phyloP scores from a whole-genome alignment of 208 protist species.

The Balamuthia mandrillaris region DNA sequence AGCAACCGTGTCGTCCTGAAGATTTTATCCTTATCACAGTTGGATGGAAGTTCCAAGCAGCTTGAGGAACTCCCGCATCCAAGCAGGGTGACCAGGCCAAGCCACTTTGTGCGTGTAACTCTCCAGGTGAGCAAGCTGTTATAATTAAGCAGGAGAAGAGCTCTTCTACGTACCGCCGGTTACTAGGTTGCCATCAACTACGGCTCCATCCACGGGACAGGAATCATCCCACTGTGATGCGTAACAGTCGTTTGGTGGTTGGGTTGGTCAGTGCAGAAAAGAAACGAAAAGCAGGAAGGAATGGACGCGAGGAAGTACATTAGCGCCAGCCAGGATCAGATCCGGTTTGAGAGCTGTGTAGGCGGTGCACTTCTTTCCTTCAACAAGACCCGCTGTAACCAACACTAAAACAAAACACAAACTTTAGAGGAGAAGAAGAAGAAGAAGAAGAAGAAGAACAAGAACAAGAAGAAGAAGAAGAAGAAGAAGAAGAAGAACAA shows the following conservation, averaged over 20 bases:
- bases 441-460: not conserved
- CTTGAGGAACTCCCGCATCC: slow-evolving; percentile 45
- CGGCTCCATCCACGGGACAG: slow-evolving; percentile 40
- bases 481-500: not conserved
- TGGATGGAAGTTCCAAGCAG: slow-evolving; percentile 51
- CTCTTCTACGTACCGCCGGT: not conserved
- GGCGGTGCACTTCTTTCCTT: slow-evolving; percentile 37
- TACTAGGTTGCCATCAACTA: slow-evolving; percentile 49
- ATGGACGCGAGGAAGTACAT: not conserved
- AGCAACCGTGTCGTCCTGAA: no score
- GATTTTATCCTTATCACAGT: no score
- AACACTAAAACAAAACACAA: slow-evolving; percentile 1
- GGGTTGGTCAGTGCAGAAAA: no score
- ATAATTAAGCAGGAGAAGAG: not conserved
- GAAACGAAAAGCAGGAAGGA: not conserved
- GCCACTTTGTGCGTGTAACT: not conserved
- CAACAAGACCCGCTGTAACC: slow-evolving; percentile 48
- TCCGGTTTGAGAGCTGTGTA: slow-evolving; percentile 58
- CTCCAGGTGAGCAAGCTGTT: not conserved
- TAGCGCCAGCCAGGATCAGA: slow-evolving; percentile 25
- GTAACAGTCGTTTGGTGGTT: no score
- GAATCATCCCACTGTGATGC: not conserved
- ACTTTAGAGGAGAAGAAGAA: not conserved
- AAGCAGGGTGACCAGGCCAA: slow-evolving; percentile 57
- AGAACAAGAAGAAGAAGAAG: not conserved